Evolutionary conservation across 2,329 filamentous ascomycete genomes (phyloP).

Genomic region (Alternaria sp.): DNA sequence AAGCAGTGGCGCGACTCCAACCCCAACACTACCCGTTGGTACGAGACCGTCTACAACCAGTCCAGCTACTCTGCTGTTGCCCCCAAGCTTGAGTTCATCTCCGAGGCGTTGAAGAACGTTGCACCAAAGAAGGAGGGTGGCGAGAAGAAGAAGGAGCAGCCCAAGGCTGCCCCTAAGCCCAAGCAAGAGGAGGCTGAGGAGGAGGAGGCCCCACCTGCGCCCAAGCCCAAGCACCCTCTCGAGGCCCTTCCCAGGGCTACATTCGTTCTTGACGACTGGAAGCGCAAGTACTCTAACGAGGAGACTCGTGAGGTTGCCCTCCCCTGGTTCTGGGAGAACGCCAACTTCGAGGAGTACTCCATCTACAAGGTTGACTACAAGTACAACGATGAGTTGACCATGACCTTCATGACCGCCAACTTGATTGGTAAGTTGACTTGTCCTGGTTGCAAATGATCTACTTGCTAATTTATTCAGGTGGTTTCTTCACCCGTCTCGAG

Average conservation of each 20-base stretch:
- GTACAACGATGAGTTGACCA: slow-evolving; percentile 97
- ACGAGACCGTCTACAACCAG: slow-evolving; percentile 91
- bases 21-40: slow-evolving; percentile 93
- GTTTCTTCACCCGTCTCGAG: slow-evolving; percentile 98
- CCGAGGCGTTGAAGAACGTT: slow-evolving; percentile 77
- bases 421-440: slow-evolving; percentile 73
- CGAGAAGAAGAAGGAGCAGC: slow-evolving; percentile 79
- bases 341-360: slow-evolving; percentile 93
- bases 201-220: slow-evolving; percentile 67
- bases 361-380: slow-evolving; percentile 96
- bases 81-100: slow-evolving; percentile 78
- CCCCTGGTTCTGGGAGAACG: slow-evolving; percentile 98
- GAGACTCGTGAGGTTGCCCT: slow-evolving; percentile 82
- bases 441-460: neutral
- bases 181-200: slow-evolving; percentile 67
- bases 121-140: slow-evolving; percentile 74
- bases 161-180: slow-evolving; percentile 62
- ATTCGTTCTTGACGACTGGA: slow-evolving; percentile 93
- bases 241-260: slow-evolving; percentile 82
- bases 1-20: slow-evolving; percentile 83
- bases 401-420: slow-evolving; percentile 99
- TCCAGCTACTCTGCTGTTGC: slow-evolving; percentile 85
- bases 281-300: slow-evolving; percentile 98
- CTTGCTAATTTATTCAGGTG: slow-evolving; percentile 59
- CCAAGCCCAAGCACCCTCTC: slow-evolving; percentile 97